These are phyloP conservation scores for Blastobotrys peoriensis DNA, from an alignment of 805 yeast species.

Conservation along the genomic window DNA sequence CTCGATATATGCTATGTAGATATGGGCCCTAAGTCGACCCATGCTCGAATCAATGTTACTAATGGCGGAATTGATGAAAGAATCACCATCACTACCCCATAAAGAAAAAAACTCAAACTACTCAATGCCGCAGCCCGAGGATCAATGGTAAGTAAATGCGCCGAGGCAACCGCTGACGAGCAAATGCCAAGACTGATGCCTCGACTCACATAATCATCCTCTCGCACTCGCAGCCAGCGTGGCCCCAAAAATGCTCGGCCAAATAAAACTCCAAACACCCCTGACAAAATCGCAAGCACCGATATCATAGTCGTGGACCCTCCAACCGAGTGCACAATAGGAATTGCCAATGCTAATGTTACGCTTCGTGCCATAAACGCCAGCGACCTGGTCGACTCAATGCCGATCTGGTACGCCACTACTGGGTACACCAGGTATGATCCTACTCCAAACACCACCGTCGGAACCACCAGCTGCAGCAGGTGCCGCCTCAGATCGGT, in stretches of 20 bases:
- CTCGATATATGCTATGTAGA: no score
- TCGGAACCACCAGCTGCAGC: constrained; percentile 53
- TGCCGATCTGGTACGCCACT: constrained; percentile 58
- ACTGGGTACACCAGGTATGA: constrained; percentile 68
- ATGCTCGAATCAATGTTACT: constrained; percentile 39
- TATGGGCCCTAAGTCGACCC: constrained; percentile 17
- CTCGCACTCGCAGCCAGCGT: constrained; percentile 42
- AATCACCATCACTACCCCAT: constrained; percentile 68
- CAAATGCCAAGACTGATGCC: constrained; percentile 74
- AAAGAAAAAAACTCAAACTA: constrained; percentile 61
- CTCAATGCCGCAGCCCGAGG: constrained; percentile 80
- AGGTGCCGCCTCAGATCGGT: constrained; percentile 56
- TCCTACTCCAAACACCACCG: constrained; percentile 47
- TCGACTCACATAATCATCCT: constrained; percentile 63
- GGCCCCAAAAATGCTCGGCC: constrained; percentile 48
- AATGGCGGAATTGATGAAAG: constrained; percentile 55
- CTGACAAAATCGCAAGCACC: constrained; percentile 69
- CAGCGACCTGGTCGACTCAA: constrained; percentile 51
- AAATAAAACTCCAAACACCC: constrained; percentile 65
- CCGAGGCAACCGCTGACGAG: constrained; percentile 81
- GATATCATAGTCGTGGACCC: constrained; percentile 73
- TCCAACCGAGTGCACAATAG: constrained; percentile 57
- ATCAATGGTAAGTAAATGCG: constrained; percentile 60
- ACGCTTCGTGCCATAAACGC: constrained; percentile 78
- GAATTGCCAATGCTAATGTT: constrained; percentile 74